Evolutionary conservation across 2,329 filamentous ascomycete genomes (phyloP).

Genomic region (Ascomycota sp.): DNA sequence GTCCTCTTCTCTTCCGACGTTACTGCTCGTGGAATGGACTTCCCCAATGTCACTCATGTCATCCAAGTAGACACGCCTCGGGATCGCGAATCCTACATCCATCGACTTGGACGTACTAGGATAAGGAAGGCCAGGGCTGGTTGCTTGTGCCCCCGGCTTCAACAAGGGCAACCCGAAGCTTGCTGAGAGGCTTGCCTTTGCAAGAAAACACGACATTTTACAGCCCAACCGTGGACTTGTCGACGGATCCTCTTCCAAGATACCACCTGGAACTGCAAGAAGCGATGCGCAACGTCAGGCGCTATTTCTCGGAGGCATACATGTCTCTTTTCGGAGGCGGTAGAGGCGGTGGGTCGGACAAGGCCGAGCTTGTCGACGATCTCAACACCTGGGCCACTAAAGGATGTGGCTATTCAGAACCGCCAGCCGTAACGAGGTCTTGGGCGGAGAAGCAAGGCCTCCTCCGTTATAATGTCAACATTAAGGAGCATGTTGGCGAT

Average conservation of each 20-base stretch:
- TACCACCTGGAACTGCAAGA: slow-evolving; percentile 22
- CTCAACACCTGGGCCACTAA: slow-evolving; percentile 31
- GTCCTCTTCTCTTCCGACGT: slow-evolving; percentile 64
- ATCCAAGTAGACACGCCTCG: slow-evolving; percentile 49
- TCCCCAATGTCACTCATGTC: slow-evolving; percentile 61
- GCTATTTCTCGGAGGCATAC: slow-evolving; percentile 24
- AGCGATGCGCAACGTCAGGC: slow-evolving; percentile 19
- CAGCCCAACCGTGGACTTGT: slow-evolving; percentile 30
- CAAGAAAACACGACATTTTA: slow-evolving; percentile 30
- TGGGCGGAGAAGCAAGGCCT: slow-evolving; percentile 15
- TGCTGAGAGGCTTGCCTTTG: slow-evolving; percentile 40
- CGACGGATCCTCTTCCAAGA: slow-evolving; percentile 24
- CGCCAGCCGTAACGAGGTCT: slow-evolving; percentile 17
- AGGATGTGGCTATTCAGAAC: slow-evolving; percentile 29
- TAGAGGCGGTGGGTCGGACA: slow-evolving; percentile 17
- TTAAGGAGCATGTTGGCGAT: slow-evolving; percentile 4
- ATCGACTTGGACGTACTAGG: slow-evolving; percentile 57
- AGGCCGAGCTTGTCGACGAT: slow-evolving; percentile 20
- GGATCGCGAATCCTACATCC: slow-evolving; percentile 52
- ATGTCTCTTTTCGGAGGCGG: slow-evolving; percentile 29
- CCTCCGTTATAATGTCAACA: slow-evolving; percentile 13
- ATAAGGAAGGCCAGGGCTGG: slow-evolving; percentile 53
- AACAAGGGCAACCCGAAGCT: slow-evolving; percentile 20
- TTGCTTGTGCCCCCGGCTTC: slow-evolving; percentile 40
- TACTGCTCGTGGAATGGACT: slow-evolving; percentile 67